These are phyloP conservation scores for Kockiozyma suomiensis DNA, from an alignment of 805 yeast genomes.

Conservation along the genomic window DNA sequence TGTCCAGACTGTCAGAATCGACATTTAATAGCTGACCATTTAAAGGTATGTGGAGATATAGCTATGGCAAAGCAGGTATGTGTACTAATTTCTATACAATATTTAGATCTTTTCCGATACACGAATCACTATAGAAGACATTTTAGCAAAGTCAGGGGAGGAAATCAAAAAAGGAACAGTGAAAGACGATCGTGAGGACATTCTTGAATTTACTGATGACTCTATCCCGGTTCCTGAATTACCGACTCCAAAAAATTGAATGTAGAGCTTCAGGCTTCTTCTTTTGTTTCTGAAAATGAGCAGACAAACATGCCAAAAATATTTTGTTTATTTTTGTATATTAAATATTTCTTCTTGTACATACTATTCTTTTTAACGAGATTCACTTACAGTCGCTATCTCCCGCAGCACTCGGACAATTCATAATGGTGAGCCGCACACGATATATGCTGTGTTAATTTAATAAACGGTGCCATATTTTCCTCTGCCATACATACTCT, in stretches of 20 bases:
- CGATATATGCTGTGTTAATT: too few relatives aligned
- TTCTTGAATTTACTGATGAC: constrained; percentile 19
- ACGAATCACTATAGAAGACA: constrained; percentile 25
- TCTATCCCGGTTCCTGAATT: neutral
- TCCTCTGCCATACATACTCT: too few relatives aligned
- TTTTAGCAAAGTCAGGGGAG: constrained; percentile 19
- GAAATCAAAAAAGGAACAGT: constrained; percentile 11
- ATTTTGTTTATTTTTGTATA: neutral
- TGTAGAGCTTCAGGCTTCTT: too few relatives aligned
- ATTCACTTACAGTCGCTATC: too few relatives aligned
- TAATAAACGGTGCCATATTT: too few relatives aligned
- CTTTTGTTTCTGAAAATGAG: too few relatives aligned
- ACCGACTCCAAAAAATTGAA: neutral
- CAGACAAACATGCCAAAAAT: too few relatives aligned
- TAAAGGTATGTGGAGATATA: constrained; percentile 49
- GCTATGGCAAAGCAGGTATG: neutral
- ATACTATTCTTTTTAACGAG: neutral
- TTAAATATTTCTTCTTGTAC: neutral
- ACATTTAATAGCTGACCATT: constrained; percentile 88
- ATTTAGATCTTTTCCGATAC: constrained; percentile 26
- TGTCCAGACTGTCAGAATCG: constrained; percentile 90
- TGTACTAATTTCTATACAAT: neutral
- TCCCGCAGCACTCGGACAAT: too few relatives aligned
- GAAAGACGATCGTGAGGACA: constrained; percentile 21
- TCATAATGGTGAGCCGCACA: too few relatives aligned